Evolutionary conservation across 352 stramenopile species (phyloP), one percentile per base, ranked within the genome.

Genomic region (Thalassiosira livingstoniorum): DNA sequence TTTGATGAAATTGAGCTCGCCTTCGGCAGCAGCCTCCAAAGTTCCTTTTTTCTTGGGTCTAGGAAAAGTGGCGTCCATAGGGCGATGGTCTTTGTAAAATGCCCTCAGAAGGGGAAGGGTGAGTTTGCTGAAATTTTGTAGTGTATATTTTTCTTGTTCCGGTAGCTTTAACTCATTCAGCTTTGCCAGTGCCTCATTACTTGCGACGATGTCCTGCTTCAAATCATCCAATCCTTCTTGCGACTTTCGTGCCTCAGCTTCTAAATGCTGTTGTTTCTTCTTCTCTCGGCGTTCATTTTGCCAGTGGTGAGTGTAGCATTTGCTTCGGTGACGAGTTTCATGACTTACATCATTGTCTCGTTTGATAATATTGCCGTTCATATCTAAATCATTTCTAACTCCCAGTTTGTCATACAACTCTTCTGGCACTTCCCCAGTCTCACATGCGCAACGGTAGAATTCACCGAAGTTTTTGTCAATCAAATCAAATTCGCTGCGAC

Each of bases 271-370:
- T 51, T 60, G 45, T 2, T 51, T 35, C 4, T 42, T 23, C 53
- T 70, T 2, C 7, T 5, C 10, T 25, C 69, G 5, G 25, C 32
- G 11, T 23, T 42, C 13, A 37, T 43, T 21, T 68, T 68, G 37
- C 7, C 60, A 4, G n/a, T 3, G 2, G 21, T 62, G 37, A 51
- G 69, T 78, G 10, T 70, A 35, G 37, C 55, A 61, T 42, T 78
- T 78, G 15, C 55, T 32, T 43, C 69, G n/a, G 35, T 78, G 69
- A 18, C 31, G 27, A 43, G n/a, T 60, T 29, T 78, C 69, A 29
- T 47, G 54, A 18, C 2, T 29, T 25, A 78, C 70, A 1, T 57
- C 69, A 42, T 34, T 27, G 42, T 68, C 39, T 31, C 42, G 4
- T 31, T 43, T 23, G 32, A 60, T 35, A 34, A 51, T 32, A 29